phyloP scores from a whole-genome alignment of 208 protist species.

The Acanthamoeba royreba region DNA sequence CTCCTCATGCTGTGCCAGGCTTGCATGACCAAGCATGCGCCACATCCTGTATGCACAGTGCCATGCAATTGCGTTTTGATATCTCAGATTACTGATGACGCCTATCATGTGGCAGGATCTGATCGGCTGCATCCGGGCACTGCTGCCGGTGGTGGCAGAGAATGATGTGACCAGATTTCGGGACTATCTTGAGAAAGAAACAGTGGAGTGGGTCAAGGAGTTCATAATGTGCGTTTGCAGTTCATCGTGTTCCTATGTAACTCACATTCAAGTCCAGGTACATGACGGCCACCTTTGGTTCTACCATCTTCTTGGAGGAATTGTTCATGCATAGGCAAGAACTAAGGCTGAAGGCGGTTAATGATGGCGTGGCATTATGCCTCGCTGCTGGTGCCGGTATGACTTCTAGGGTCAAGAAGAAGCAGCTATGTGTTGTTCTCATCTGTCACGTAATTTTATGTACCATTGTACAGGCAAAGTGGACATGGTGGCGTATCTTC shows the following conservation, averaged over 20 bases:
- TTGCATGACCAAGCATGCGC: background rate
- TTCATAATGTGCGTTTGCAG: background rate
- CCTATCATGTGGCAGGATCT: background rate
- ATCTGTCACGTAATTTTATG: background rate
- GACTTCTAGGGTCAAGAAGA: background rate
- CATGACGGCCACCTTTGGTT: slow-evolving; percentile 3
- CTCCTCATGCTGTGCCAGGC: background rate
- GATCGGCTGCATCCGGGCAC: background rate
- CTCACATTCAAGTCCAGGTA: background rate
- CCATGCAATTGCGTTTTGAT: background rate
- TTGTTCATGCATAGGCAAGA: background rate
- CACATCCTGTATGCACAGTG: background rate
- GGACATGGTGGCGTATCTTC: background rate
- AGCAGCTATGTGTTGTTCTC: background rate
- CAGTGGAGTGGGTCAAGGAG: slow-evolving; percentile 14
- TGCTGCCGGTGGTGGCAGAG: background rate
- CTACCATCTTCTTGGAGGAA: background rate
- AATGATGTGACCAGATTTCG: background rate
- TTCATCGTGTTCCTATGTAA: background rate
- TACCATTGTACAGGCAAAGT: background rate
- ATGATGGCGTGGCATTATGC: background rate
- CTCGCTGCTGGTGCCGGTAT: background rate
- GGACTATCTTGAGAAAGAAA: background rate
- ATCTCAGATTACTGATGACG: background rate
- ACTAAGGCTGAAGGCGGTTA: background rate